Evolutionary conservation across 345 rosid genomes (phyloP).

Genomic region (Salix suchowensis): DNA sequence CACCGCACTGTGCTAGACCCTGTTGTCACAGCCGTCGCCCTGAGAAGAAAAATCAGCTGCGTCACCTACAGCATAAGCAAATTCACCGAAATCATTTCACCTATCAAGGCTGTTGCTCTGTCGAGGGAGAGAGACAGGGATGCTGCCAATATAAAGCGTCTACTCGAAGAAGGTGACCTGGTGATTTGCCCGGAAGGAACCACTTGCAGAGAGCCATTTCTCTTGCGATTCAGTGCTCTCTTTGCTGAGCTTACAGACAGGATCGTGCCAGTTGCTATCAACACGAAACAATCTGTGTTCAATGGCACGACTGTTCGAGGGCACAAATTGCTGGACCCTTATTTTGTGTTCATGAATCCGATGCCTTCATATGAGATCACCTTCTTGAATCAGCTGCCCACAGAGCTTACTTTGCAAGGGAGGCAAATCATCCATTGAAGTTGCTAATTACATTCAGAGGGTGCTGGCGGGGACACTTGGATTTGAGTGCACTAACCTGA

Average conservation of each 20-base stretch:
- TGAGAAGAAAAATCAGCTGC: slow-evolving; percentile 83
- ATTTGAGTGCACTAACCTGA: slow-evolving; percentile 83
- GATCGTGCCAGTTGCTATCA: slow-evolving; percentile 86
- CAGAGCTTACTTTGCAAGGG: slow-evolving; percentile 68
- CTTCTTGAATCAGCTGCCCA: slow-evolving; percentile 75
- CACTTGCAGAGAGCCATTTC: slow-evolving; percentile 87
- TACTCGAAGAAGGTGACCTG: slow-evolving; percentile 82
- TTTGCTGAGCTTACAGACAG: slow-evolving; percentile 86
- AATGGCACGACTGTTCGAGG: slow-evolving; percentile 84
- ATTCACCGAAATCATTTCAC: slow-evolving; percentile 77
- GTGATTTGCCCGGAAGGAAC: slow-evolving; percentile 97
- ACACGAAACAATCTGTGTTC: slow-evolving; percentile 70
- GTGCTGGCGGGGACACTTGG: slow-evolving; percentile 80
- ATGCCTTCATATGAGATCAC: slow-evolving; percentile 86
- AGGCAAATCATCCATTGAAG: slow-evolving; percentile 81
- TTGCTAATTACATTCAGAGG: slow-evolving; percentile 85
- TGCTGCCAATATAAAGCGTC: slow-evolving; percentile 61
- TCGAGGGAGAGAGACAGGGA: slow-evolving; percentile 79
- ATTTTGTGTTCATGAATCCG: slow-evolving; percentile 91
- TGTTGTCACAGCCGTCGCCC: slow-evolving; percentile 69
- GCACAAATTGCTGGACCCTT: slow-evolving; percentile 75
- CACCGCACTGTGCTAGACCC: slow-evolving; percentile 88
- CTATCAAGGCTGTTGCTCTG: slow-evolving; percentile 85
- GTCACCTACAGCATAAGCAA: slow-evolving; percentile 96
- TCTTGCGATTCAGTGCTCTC: slow-evolving; percentile 80